phyloP scores from a whole-genome alignment of 768 basidiomycete species.

The Steccherinum ochraceum region DNA sequence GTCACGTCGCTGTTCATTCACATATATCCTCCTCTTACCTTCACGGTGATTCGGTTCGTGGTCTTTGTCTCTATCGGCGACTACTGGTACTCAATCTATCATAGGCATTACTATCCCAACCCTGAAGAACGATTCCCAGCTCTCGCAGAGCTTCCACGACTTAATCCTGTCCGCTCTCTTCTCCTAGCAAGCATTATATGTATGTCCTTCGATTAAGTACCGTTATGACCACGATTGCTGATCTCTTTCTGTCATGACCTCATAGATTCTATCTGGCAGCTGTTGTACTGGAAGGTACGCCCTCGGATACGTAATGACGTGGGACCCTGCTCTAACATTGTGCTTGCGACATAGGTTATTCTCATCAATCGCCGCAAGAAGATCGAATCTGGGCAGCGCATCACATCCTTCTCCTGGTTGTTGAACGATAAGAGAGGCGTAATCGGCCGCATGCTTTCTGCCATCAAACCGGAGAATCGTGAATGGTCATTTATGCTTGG shows the following conservation, averaged over 20 bases:
- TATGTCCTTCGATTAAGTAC: constrained; percentile 22
- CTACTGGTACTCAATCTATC: background rate
- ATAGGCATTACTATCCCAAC: constrained; percentile 83
- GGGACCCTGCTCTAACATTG: background rate
- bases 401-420: constrained; percentile 85
- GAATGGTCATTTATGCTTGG: constrained; percentile 76
- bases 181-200: constrained; percentile 78
- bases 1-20: constrained; percentile 95
- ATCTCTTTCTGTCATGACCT: constrained; percentile 9
- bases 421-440: constrained; percentile 82
- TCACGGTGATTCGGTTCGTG: constrained; percentile 82
- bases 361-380: constrained; percentile 83
- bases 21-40: constrained; percentile 85
- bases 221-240: background rate
- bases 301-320: background rate
- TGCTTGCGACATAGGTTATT: constrained; percentile 50
- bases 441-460: constrained; percentile 67
- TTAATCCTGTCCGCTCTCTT: constrained; percentile 69
- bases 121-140: constrained; percentile 84
- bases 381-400: constrained; percentile 86
- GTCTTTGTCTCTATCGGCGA: too few relatives aligned
- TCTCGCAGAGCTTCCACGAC: constrained; percentile 55
- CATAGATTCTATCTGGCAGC: constrained; percentile 89
- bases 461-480: constrained; percentile 54
- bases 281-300: constrained; percentile 84